A percentile compares a stretch with the other conserved stretches of the same genome.
Conservation (phyloP, 805 yeast species). For the Sungouiella thailandica region DNA sequence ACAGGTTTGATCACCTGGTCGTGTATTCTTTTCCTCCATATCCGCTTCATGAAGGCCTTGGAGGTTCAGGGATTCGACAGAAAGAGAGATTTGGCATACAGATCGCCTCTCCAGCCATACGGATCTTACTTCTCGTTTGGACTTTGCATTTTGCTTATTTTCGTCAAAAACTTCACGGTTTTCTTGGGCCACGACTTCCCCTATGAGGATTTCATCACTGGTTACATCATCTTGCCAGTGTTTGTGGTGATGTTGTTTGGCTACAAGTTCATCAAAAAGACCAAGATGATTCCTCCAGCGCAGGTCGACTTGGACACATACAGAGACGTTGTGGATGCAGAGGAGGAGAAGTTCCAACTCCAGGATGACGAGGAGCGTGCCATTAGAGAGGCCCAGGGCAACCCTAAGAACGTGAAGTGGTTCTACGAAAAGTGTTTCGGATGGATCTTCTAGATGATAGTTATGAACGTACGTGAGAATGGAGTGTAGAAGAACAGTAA, state of each 20-base stretch:
- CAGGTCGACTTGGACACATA: constrained; percentile 60
- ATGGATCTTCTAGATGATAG: constrained; percentile 38
- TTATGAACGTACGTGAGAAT: background rate
- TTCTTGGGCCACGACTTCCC: constrained; percentile 49
- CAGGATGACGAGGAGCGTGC: constrained; percentile 32
- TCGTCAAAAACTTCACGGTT: constrained; percentile 64
- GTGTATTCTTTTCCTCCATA: constrained; percentile 61
- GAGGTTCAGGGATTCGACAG: constrained; percentile 63
- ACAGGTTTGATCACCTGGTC: constrained; percentile 75
- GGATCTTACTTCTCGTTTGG: constrained; percentile 57
- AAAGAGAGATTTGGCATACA: constrained; percentile 46
- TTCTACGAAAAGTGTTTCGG: constrained; percentile 45
- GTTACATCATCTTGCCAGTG: constrained; percentile 71
- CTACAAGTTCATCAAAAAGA: constrained; percentile 51
- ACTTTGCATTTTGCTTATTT: constrained; percentile 49
- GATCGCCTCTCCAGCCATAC: constrained; percentile 66
- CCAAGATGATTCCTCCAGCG: constrained; percentile 43
- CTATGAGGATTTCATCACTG: constrained; percentile 66
- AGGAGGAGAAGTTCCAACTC: constrained; percentile 37
- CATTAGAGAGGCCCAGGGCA: constrained; percentile 38
- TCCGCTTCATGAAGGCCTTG: constrained; percentile 60
- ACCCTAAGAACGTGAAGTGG: constrained; percentile 41
- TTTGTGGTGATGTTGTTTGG: constrained; percentile 52
- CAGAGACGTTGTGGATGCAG: constrained; percentile 52
- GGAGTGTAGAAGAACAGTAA: too few relatives aligned